Evolutionary conservation across 108 stramenopile genomes (phyloP), one percentile per base, ranked within the genome.

Genomic region (Parietichytrium sp.): DNA sequence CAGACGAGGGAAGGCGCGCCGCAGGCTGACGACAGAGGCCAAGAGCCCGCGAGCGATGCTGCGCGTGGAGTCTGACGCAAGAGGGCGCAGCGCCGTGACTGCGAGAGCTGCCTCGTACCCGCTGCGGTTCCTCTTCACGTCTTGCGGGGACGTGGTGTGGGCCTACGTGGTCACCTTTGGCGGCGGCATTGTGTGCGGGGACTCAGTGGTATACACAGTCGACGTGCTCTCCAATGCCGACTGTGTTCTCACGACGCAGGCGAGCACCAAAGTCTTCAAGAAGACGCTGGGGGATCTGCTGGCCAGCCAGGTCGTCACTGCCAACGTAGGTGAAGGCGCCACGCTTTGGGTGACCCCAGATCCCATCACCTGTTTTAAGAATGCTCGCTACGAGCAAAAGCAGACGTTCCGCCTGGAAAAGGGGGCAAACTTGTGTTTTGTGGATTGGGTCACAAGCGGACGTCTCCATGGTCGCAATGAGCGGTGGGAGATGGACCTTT

Each of bases 121-220:
- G 13, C 33, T 72, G 61, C 61, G 61, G 61, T 72, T 72, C 42
- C 36, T 72, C 38, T 72, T 72, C 61, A n/a, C 45, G 61, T 42
- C 61, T n/a, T 72, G 61, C 3, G 38, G 45, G 42, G 61, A 42
- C 29, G 61, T 42, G n/a, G 61, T 42, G n/a, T 72, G 61, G 61
- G 61, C 45, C 15, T 72, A 23, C 61, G 25, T 42, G n/a, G 45
- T 72, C 61, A 72, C 61, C 13, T 72, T 45, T 25, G 61, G 61
- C 10, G 61, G 61, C 0, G 61, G 61, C 3, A 45, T 72, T 25
- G 61, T 72, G 33, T 72, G 38, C 10, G 61, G 61, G 8, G 61
- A 72, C 42, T 45, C 1, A n/a, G 61, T 72, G 29, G 61, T 42
- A 16, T 72, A 45, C 61, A 23, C 61, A 12, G 45, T 42, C 38